A percentile compares a stretch with the other conserved stretches of the same genome.
These are phyloP conservation scores for Starmerella gropengiesseri DNA, from an alignment of 805 yeast species.

Conservation along the genomic window DNA sequence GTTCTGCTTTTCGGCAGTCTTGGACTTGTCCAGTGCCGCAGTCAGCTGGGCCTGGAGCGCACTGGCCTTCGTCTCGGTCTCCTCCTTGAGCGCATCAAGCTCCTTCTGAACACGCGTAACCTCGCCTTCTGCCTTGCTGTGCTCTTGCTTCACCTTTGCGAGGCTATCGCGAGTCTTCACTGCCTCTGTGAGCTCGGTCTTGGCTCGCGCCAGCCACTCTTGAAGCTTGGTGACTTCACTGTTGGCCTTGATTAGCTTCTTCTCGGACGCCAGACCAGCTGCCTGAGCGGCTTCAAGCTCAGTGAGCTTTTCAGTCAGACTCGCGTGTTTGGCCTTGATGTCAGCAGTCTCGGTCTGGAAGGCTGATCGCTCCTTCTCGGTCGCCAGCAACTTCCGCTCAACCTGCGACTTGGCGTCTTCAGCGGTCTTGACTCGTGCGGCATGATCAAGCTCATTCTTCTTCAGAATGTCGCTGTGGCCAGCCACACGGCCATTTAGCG, in stretches of 20 bases:
- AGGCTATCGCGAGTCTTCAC: constrained; percentile 1
- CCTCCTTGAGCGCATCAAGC: constrained; percentile 11
- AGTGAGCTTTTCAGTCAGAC: constrained; percentile 11
- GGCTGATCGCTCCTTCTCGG: background rate
- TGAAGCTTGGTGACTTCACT: constrained; percentile 20
- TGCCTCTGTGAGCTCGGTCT: constrained; percentile 14
- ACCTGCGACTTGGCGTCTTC: constrained; percentile 3
- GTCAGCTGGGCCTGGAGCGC: too few relatives aligned
- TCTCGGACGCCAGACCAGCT: background rate
- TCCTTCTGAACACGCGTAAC: constrained; percentile 10
- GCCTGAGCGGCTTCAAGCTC: constrained; percentile 11
- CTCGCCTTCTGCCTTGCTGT: constrained; percentile 14
- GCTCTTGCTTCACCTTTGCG: constrained; percentile 8
- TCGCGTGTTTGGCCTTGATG: constrained; percentile 1
- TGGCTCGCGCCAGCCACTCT: constrained; percentile 21
- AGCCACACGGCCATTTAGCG: background rate
- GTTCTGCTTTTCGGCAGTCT: background rate
- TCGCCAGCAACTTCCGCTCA: constrained; percentile 17
- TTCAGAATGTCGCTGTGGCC: background rate
- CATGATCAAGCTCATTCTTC: background rate
- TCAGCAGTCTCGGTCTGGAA: background rate
- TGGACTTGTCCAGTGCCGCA: background rate
- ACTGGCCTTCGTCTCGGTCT: background rate
- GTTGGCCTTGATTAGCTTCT: constrained; percentile 10
- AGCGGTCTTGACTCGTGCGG: background rate